Base-by-base conservation (phyloP, 305 asterid genomes). In the Andrographis paniculata region DNA sequence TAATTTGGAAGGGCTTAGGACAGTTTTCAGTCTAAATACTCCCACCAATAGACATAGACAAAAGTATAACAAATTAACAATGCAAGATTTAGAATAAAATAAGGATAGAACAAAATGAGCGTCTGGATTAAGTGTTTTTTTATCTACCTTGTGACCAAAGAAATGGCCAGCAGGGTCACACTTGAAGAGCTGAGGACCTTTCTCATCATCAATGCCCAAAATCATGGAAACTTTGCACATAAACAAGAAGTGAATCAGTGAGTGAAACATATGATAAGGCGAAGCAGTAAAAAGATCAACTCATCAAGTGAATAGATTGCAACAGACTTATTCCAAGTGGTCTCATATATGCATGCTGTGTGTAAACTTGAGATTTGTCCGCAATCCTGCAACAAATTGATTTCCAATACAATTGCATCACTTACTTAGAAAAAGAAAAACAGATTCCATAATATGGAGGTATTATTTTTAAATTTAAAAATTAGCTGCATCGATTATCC, bases 271-370 rank as follows among this genome's bases (percentile, higher is more conserved):
- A 42, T 41, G 12, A 49, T 10, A 51, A 9, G 37, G 52, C 0
- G 49, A 37, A 61, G 42, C 28, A 56, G 42, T 50, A 48, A 31
- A 56, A 53, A 37, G 5, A 24, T 15, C 19, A 27, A 31, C 39
- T 23, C 40, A 42, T 14, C 45, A 28, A 48, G 33, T 14, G 42
- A 46, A 36, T 40, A 58, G 43, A 3, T 28, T 54, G 68, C 42
- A 42, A 45, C 96, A 42, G 44, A 91, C 99, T 95, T 57, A 91
- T 76, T 72, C 99, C 99, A 66, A 91, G 96, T 14, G 99, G 99
- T 59, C 99, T 87, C 99, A 91, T 91, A 58, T 91, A 91, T 37
- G 99, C 99, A 66, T 91, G 99, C 53, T 91, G 99, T n/a, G 99
- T 91, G 75, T 91, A 91, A 38, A 91, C 99, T 67, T 91, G 99